Percentiles rank a stretch among this genome's conserved stretches.
Evolutionary conservation across 2,329 filamentous ascomycete genomes (phyloP).

Genomic region (Trichoderma aggressivum): DNA sequence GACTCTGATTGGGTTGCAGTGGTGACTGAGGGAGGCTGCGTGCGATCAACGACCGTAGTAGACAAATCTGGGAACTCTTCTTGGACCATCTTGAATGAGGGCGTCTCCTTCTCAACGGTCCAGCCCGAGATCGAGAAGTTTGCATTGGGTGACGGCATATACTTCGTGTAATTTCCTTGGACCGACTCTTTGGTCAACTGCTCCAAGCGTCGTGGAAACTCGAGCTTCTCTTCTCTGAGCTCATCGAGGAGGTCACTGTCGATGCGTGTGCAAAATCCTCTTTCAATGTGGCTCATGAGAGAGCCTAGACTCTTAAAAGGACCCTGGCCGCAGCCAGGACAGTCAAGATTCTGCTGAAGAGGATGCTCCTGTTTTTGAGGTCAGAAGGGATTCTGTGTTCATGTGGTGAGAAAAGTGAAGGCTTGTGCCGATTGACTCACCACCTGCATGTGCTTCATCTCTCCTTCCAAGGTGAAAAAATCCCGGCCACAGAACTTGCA

Average conservation of each 20-base stretch:
- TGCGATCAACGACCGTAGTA: neutral
- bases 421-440: constrained; percentile 25
- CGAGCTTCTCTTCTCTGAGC: constrained; percentile 36
- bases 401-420: neutral
- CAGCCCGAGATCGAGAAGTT: neutral
- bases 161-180: constrained; percentile 29
- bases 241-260: constrained; percentile 31
- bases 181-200: constrained; percentile 27
- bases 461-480: constrained; percentile 34
- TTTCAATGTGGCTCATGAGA: constrained; percentile 47
- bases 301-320: constrained; percentile 36
- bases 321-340: constrained; percentile 43
- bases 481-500: constrained; percentile 39
- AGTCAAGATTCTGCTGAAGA: constrained; percentile 40
- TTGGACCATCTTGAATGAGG: constrained; percentile 15
- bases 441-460: constrained; percentile 35
- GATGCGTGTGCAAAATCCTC: constrained; percentile 38
- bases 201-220: constrained; percentile 34
- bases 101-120: neutral
- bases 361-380: constrained; percentile 36
- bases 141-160: constrained; percentile 22
- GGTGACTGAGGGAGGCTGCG: neutral
- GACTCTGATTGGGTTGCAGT: neutral
- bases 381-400: neutral
- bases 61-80: constrained; percentile 22